Evolutionary conservation across 1,284 basidiomycete species (phyloP).

Genomic region (Heimioporus retisporus): DNA sequence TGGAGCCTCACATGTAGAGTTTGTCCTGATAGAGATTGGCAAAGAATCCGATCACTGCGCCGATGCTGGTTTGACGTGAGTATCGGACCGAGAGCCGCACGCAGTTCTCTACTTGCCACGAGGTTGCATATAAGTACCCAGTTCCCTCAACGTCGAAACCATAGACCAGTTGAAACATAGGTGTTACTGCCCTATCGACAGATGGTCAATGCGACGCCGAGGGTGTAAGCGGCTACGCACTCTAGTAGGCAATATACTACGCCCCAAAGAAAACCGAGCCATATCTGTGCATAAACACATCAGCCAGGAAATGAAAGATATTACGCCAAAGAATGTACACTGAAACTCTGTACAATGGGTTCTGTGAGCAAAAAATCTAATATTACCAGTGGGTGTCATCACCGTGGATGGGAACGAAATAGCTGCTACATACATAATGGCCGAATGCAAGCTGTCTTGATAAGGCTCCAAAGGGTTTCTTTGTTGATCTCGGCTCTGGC

Average conservation of each 20-base stretch:
- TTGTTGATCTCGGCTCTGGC: slow-evolving; percentile 74
- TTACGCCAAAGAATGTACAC: slow-evolving; percentile 53
- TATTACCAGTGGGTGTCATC: slow-evolving; percentile 4
- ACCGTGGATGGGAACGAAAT: slow-evolving; percentile 3
- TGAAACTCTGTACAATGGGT: slow-evolving; percentile 80
- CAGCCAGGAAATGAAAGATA: background rate
- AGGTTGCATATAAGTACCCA: slow-evolving; percentile 69
- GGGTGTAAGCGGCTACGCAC: slow-evolving; percentile 44
- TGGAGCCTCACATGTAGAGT: slow-evolving; percentile 63
- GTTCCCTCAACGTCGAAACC: slow-evolving; percentile 72
- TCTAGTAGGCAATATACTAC: slow-evolving; percentile 78
- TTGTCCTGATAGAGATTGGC: slow-evolving; percentile 73
- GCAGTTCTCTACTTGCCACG: slow-evolving; percentile 52
- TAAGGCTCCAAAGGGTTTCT: slow-evolving; percentile 61
- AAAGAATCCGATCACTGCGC: slow-evolving; percentile 65
- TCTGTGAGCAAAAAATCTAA: slow-evolving; percentile 77
- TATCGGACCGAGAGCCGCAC: background rate
- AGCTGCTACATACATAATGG: slow-evolving; percentile 64
- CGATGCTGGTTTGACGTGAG: slow-evolving; percentile 59
- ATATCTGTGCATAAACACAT: slow-evolving; percentile 57
- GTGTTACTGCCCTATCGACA: slow-evolving; percentile 63
- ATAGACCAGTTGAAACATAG: slow-evolving; percentile 71
- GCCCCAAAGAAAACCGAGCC: slow-evolving; percentile 85
- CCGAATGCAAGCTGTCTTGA: slow-evolving; percentile 75
- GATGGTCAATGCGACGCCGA: background rate